Evolutionary conservation across 371 early-diverging fungal genomes (phyloP), one percentile per base, ranked within the genome.

Genomic region (Mucor piriformis): DNA sequence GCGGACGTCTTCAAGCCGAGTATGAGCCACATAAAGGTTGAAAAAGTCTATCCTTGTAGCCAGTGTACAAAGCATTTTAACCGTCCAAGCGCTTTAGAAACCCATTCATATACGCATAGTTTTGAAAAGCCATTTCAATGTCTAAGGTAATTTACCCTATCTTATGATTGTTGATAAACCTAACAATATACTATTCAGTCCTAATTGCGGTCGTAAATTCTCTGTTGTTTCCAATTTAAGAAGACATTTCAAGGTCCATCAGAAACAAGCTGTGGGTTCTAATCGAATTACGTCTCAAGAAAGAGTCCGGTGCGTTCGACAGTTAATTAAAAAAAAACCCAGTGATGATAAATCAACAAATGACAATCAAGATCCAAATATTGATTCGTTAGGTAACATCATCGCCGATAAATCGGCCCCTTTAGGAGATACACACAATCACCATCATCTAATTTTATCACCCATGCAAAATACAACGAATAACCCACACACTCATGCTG

Each of bases 51-150:
- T 46, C 63, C 58, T 8, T 87, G 87, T 52, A 71, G 70, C 2
- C 62, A 76, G 5, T 93, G 94, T 55, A 59, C 67, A 7, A 91
- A 91, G 52, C 53, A 73, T 7, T 93, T 93, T 60, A 83, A 82
- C 23, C 84, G 92, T 18, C 94, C 94, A 1, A 88, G 89, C 37
- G 84, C 88, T 0, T 67, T 89, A 2, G 64, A 74, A 12, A 89
- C 89, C 6, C 92, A 92, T 59, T 73, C 76, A 25, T 81, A 83
- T 57, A 84, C 87, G 1, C 92, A 92, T 58, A 90, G 91, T 3
- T 88, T 87, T 10, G 91, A 91, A 54, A 85, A 85, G 57, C 92
- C 91, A 2, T 85, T 84, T 67, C 68, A 76, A 53, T 92, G 91
- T 63, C 6, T 10, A 34, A 33, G 49, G 57, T 56, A 56, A 16